Evolutionary conservation across 495 filamentous ascomycete genomes (phyloP).

Genomic region (Aspergillus conjunctus): DNA sequence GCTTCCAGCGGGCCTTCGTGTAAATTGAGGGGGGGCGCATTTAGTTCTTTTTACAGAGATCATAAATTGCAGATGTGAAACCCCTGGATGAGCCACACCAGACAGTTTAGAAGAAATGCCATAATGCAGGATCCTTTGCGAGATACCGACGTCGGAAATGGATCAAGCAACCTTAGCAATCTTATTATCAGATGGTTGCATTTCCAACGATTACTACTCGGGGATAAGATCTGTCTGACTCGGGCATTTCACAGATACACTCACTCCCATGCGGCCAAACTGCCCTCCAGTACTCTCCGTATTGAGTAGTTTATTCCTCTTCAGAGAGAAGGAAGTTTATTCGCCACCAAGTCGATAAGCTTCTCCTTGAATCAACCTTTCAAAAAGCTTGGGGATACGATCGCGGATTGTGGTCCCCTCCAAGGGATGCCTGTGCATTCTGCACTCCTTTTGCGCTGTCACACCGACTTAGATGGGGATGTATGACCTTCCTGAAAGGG

Average conservation of each 20-base stretch:
- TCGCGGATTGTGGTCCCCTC: neutral
- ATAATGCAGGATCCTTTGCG: neutral
- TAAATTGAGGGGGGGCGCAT: neutral
- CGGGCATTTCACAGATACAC: neutral
- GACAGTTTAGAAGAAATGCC: no score
- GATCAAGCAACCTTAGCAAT: neutral
- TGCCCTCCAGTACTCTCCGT: no score
- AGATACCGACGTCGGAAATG: slow-evolving; percentile 7
- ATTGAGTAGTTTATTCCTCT: neutral
- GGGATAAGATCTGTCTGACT: neutral
- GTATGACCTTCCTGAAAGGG: neutral
- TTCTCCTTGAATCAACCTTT: neutral
- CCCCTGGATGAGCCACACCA: neutral
- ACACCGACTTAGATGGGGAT: slow-evolving; percentile 18
- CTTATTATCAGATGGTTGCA: slow-evolving; percentile 21
- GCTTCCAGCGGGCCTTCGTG: neutral
- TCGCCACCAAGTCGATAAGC: neutral
- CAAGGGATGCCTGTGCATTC: slow-evolving; percentile 12
- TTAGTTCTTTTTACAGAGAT: neutral
- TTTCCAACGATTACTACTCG: slow-evolving; percentile 1
- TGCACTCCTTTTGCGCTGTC: slow-evolving; percentile 13
- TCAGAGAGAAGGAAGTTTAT: neutral
- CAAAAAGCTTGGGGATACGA: neutral
- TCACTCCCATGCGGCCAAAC: neutral
- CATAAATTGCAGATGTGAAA: no score